Evolutionary conservation across 352 stramenopile genomes (phyloP).

Genomic region (Aphanomyces cochlioides): DNA sequence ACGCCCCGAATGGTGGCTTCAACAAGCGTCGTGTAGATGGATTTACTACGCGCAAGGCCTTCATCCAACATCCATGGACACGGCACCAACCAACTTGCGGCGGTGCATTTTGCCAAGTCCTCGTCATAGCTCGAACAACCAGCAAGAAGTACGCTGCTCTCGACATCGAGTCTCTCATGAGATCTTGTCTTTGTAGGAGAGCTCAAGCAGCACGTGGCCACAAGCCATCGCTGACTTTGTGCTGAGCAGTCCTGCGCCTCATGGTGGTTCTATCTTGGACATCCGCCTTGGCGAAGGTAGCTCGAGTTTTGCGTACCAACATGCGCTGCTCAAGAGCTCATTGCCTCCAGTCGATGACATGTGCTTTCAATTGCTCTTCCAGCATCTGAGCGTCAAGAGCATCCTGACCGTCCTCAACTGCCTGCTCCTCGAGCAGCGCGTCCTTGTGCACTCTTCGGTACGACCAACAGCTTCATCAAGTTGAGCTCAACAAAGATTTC

Average conservation of each 20-base stretch:
- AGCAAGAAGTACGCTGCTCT: constrained; percentile 10
- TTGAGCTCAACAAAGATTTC: not conserved
- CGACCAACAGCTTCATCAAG: constrained; percentile 11
- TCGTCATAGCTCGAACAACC: constrained; percentile 3
- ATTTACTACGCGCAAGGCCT: constrained; percentile 38
- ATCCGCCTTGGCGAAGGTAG: constrained; percentile 35
- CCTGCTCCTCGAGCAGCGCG: constrained; percentile 76
- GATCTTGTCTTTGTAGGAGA: not conserved
- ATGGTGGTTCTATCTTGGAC: constrained; percentile 38
- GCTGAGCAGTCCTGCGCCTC: constrained; percentile 33
- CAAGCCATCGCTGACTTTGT: constrained; percentile 41
- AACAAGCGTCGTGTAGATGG: constrained; percentile 41
- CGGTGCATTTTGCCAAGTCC: not conserved
- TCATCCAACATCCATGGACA: too few relatives aligned
- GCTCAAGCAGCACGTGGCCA: not conserved
- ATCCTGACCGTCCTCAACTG: constrained; percentile 79
- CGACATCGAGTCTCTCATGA: not conserved
- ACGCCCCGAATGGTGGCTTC: not conserved
- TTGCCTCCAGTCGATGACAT: constrained; percentile 63
- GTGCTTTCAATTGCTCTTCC: constrained; percentile 77
- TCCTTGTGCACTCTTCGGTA: constrained; percentile 79
- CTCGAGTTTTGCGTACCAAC: constrained; percentile 50
- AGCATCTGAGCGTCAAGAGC: constrained; percentile 74
- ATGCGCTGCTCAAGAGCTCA: constrained; percentile 53
- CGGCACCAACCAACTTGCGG: not conserved